These are phyloP conservation scores for Euphorbia lathyris DNA, from an alignment of 345 rosid species.

Conservation along the genomic window DNA sequence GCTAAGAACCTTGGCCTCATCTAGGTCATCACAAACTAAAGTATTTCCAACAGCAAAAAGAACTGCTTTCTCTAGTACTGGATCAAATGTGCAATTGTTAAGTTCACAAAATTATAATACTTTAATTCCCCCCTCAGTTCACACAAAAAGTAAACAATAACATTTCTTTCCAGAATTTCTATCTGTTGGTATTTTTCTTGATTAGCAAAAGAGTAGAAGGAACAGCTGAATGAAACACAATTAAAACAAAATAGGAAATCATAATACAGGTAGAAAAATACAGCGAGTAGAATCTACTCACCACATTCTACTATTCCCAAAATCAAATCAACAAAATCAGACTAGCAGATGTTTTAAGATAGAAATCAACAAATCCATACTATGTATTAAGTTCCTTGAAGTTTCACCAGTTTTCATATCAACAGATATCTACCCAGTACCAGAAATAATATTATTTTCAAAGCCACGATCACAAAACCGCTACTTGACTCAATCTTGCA, in stretches of 20 bases:
- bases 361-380: not conserved
- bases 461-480: too few relatives aligned
- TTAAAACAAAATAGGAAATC: not conserved
- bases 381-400: not conserved
- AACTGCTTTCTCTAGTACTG: constrained; percentile 83
- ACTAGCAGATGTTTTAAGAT: not conserved
- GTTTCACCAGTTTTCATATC: too few relatives aligned
- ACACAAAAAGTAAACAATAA: not conserved
- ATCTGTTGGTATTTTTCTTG: not conserved
- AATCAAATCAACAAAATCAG: not conserved
- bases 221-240: not conserved
- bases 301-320: not conserved
- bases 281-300: not conserved
- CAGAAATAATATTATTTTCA: too few relatives aligned
- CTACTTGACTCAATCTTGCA: too few relatives aligned
- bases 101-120: constrained; percentile 36
- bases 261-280: not conserved
- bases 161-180: not conserved
- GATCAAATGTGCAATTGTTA: constrained; percentile 78
- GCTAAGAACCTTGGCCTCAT: constrained; percentile 89
- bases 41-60: constrained; percentile 97
- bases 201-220: not conserved
- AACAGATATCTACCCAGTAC: too few relatives aligned
- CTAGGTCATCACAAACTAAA: constrained; percentile 92
- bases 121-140: not conserved